Conservation (phyloP, 2,329 filamentous ascomycete genomes). For the Trichoderma atrobrunneum region DNA sequence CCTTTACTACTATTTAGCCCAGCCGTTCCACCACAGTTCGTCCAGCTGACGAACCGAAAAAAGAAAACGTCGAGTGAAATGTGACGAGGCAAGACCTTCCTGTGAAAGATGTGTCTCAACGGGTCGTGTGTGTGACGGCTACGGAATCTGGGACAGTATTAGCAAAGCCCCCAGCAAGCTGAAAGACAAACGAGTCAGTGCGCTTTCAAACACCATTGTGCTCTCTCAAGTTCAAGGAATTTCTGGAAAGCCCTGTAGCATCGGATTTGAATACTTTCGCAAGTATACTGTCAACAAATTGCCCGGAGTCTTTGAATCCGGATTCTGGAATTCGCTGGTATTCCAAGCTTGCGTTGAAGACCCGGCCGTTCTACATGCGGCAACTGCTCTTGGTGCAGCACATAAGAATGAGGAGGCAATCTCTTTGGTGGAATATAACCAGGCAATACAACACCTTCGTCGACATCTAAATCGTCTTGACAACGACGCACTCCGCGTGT, state of each 20-base stretch:
- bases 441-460: slow-evolving; percentile 37
- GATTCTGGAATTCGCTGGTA: slow-evolving; percentile 40
- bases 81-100: slow-evolving; percentile 37
- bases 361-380: slow-evolving; percentile 41
- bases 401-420: slow-evolving; percentile 28
- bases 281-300: slow-evolving; percentile 30
- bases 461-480: slow-evolving; percentile 26
- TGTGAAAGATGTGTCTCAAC: slow-evolving; percentile 20
- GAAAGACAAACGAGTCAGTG: background rate
- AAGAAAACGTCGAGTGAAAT: slow-evolving; percentile 29
- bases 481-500: slow-evolving; percentile 33
- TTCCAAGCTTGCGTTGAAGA: slow-evolving; percentile 38
- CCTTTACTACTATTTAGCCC: no score
- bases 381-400: slow-evolving; percentile 38
- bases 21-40: background rate
- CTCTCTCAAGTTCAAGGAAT: background rate
- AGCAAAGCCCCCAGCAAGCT: background rate
- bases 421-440: slow-evolving; percentile 38
- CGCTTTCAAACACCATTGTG: background rate
- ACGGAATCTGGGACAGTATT: slow-evolving; percentile 32
- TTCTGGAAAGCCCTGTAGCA: background rate
- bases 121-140: slow-evolving; percentile 35
- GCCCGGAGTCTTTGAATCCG: slow-evolving; percentile 34
- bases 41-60: background rate
- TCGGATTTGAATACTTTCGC: slow-evolving; percentile 25